Percentiles rank a stretch among this genome's conserved stretches.
phyloP scores from a whole-genome alignment of 768 basidiomycete species.

The Mrakia gelida region DNA sequence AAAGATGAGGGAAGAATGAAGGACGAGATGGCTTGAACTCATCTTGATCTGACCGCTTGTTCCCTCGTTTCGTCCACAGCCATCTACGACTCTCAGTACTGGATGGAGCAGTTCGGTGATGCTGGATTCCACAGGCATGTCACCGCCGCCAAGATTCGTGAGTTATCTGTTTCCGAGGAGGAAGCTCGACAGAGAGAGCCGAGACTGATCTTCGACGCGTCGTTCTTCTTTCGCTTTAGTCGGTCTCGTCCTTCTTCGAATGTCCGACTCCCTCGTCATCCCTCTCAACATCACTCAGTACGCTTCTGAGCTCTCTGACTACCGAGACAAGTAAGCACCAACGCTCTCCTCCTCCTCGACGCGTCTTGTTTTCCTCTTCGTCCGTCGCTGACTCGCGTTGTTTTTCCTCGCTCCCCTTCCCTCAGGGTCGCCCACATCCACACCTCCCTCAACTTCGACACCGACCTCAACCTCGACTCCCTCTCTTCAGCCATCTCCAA shows the following conservation, averaged over 20 bases:
- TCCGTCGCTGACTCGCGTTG: background rate
- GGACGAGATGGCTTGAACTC: too few relatives aligned
- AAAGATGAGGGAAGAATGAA: too few relatives aligned
- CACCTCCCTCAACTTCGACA: conserved; percentile 33
- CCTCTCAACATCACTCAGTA: conserved; percentile 70
- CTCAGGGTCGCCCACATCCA: conserved; percentile 55
- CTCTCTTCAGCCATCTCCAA: conserved; percentile 42
- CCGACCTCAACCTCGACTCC: conserved; percentile 37
- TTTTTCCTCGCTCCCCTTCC: background rate
- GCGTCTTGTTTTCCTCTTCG: background rate
- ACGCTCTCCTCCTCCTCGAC: too few relatives aligned
- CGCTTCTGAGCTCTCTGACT: conserved; percentile 54
- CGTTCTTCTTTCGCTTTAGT: background rate
- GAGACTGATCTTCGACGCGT: background rate
- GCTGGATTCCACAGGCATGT: conserved; percentile 65
- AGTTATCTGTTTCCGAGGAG: background rate
- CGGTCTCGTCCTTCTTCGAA: conserved; percentile 45
- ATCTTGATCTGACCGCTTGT: too few relatives aligned
- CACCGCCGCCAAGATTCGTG: conserved; percentile 35
- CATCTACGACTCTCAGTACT: conserved; percentile 34
- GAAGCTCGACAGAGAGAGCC: background rate
- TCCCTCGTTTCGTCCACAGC: background rate
- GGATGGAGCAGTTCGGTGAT: conserved; percentile 69
- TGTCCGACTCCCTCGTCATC: conserved; percentile 56
- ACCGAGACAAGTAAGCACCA: conserved; percentile 53